phyloP scores from a whole-genome alignment of 495 filamentous ascomycete species.

The Pyrenula massariospora region DNA sequence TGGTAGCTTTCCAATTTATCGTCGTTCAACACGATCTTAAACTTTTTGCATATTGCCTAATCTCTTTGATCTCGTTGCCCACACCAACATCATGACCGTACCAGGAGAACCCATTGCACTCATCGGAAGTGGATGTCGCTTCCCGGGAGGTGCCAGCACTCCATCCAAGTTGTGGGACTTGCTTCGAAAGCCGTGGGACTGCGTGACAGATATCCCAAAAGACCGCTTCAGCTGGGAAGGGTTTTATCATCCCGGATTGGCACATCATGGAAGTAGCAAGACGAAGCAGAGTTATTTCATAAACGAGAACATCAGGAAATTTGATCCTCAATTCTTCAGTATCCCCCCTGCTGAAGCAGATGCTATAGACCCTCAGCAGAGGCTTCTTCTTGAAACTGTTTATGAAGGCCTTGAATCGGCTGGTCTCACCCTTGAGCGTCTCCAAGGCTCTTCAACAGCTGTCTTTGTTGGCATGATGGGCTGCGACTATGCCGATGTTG shows the following conservation, averaged over 20 bases:
- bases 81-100: no score
- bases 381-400: slow-evolving; percentile 5
- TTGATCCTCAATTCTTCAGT: slow-evolving; percentile 28
- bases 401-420: slow-evolving; percentile 16
- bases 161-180: slow-evolving; percentile 7
- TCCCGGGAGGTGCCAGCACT: slow-evolving; percentile 6
- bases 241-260: neutral
- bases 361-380: slow-evolving; percentile 13
- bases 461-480: slow-evolving; percentile 32
- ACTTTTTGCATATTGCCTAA: no score
- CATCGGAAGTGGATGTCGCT: slow-evolving; percentile 23
- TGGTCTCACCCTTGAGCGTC: neutral
- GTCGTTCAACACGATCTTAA: no score
- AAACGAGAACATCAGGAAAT: slow-evolving; percentile 23
- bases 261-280: neutral
- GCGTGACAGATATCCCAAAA: neutral
- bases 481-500: slow-evolving; percentile 32
- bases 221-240: slow-evolving; percentile 7
- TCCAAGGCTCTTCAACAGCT: slow-evolving; percentile 8
- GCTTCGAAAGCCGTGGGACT: slow-evolving; percentile 3
- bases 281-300: slow-evolving; percentile 19
- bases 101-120: slow-evolving; percentile 26
- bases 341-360: neutral
- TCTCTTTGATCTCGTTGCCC: no score
- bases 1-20: no score